phyloP scores from a whole-genome alignment of 2,329 filamentous ascomycete species.

The Teratosphaeria viscida region DNA sequence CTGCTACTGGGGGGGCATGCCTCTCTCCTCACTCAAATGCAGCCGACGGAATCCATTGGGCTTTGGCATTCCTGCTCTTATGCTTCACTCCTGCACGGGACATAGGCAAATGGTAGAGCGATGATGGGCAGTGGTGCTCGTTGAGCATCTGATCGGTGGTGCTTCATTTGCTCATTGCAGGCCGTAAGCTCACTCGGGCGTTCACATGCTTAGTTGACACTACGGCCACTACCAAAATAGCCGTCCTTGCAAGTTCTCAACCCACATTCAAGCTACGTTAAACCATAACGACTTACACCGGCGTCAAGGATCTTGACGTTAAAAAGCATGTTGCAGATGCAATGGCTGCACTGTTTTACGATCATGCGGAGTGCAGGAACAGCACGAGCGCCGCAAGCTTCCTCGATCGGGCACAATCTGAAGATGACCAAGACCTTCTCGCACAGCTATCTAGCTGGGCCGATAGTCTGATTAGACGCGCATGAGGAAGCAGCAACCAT shows the following conservation, averaged over 20 bases:
- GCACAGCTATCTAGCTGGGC: not conserved
- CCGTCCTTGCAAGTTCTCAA: too few species aligned
- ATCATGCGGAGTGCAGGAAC: conserved; percentile 5
- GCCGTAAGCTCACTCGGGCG: not conserved
- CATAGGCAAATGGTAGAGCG: too few species aligned
- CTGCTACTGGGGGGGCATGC: not conserved
- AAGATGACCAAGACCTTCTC: not conserved
- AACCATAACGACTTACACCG: too few species aligned
- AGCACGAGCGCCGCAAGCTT: not conserved
- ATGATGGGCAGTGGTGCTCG: too few species aligned
- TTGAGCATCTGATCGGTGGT: too few species aligned
- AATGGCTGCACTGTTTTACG: conserved; percentile 7
- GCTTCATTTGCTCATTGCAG: not conserved
- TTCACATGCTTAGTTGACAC: not conserved
- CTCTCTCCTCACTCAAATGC: not conserved
- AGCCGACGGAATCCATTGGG: not conserved
- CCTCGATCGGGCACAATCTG: not conserved
- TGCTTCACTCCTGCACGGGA: not conserved
- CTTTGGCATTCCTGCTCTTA: not conserved
- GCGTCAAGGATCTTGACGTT: not conserved
- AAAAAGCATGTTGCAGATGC: conserved; percentile 2
- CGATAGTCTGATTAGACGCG: too few species aligned
- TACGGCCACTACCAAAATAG: not conserved
- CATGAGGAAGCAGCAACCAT: not conserved
- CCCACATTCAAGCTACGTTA: too few species aligned